A percentile compares a stretch with the other conserved stretches of the same genome.
Conservation (phyloP, 2,329 filamentous ascomycete genomes). For the Aciculosporium take region DNA sequence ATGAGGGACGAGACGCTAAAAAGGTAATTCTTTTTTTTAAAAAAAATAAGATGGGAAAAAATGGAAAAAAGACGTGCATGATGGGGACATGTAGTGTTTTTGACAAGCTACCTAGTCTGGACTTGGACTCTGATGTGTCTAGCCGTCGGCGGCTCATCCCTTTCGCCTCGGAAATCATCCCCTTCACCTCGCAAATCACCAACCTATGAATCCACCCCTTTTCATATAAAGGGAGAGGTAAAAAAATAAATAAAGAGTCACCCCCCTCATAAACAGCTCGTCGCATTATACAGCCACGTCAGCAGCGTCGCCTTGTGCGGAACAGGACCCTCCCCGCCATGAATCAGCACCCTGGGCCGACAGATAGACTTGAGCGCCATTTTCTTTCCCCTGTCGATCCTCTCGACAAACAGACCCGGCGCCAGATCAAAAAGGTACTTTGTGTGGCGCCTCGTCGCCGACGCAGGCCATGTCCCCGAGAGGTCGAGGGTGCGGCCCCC, state of each 20-base stretch:
- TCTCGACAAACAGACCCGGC: slow-evolving; percentile 23
- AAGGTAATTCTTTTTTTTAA: not conserved
- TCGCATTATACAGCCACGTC: slow-evolving; percentile 15
- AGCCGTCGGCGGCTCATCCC: no score
- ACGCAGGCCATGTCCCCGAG: slow-evolving; percentile 15
- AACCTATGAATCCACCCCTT: no score
- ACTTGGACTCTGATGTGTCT: no score
- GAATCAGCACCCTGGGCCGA: slow-evolving; percentile 20
- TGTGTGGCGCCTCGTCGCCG: slow-evolving; percentile 16
- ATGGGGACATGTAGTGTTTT: not conserved
- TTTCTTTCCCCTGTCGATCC: slow-evolving; percentile 20
- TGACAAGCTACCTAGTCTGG: not conserved
- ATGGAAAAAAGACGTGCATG: not conserved
- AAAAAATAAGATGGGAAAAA: not conserved
- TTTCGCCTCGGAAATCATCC: no score
- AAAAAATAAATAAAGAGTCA: no score
- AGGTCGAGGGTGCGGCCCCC: slow-evolving; percentile 17
- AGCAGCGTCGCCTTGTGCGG: slow-evolving; percentile 19
- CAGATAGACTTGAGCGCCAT: slow-evolving; percentile 18
- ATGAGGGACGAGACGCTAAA: not conserved
- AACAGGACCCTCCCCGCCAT: slow-evolving; percentile 14
- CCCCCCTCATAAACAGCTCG: not conserved
- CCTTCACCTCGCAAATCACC: no score
- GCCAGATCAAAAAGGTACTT: slow-evolving; percentile 23
- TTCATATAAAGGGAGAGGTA: no score